phyloP scores from a whole-genome alignment of 2,329 filamentous ascomycete genomes.

The Emericellopsis atlantica region DNA sequence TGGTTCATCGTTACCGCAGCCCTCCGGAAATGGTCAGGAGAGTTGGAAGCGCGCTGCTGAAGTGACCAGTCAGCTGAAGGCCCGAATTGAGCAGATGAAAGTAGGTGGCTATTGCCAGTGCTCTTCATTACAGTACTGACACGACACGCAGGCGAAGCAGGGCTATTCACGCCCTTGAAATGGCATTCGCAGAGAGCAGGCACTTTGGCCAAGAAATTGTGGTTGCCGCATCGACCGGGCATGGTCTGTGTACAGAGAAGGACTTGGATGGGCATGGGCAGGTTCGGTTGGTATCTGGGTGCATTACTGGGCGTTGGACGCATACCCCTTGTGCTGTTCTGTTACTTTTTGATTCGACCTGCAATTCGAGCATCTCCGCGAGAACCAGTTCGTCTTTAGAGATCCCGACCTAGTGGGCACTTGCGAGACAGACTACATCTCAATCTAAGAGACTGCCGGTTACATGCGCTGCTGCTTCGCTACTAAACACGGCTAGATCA shows the following conservation, averaged over 20 bases:
- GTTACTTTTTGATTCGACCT: slow-evolving; percentile 3
- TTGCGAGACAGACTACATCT: no score
- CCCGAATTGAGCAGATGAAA: slow-evolving; percentile 98
- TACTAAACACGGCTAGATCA: no score
- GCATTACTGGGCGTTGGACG: slow-evolving; percentile 20
- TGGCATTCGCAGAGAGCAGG: neutral
- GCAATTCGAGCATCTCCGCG: neutral
- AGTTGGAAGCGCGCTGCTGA: slow-evolving; percentile 97
- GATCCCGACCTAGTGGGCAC: no score
- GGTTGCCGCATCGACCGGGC: neutral
- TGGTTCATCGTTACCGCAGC: slow-evolving; percentile 20
- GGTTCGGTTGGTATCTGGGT: slow-evolving; percentile 4
- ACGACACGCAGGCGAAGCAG: slow-evolving; percentile 29
- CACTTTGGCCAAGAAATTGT: neutral
- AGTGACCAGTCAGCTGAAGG: slow-evolving; percentile 94
- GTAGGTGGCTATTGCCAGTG: slow-evolving; percentile 20
- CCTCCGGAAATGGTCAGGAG: slow-evolving; percentile 37
- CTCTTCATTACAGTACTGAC: neutral
- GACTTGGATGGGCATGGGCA: neutral
- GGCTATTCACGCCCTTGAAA: slow-evolving; percentile 30
- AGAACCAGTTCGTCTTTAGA: slow-evolving; percentile 2
- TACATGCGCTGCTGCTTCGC: no score
- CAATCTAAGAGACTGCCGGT: no score
- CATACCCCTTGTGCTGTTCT: slow-evolving; percentile 13
- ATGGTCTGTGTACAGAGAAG: neutral